Evolutionary conservation across 352 stramenopile species (phyloP).

Genomic region (Phytophthora citricola): DNA sequence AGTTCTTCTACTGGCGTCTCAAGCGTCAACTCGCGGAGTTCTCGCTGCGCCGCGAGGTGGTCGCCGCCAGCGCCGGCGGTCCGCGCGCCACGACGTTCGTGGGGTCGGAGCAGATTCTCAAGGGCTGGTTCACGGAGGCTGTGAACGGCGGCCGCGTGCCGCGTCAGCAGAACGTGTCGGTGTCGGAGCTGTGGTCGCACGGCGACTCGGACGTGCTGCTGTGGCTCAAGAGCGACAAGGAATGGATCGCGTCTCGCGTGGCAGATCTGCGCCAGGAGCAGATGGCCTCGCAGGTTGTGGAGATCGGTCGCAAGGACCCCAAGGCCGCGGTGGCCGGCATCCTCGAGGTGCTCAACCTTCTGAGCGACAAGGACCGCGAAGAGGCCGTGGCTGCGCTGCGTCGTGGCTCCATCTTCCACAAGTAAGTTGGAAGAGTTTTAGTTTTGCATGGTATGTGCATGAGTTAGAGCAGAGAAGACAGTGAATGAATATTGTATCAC

Average conservation of each 20-base stretch:
- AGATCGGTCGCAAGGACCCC: constrained; percentile 77
- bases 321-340: constrained; percentile 88
- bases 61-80: constrained; percentile 42
- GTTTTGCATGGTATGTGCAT: constrained; percentile 36
- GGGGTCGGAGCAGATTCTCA: constrained; percentile 64
- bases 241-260: constrained; percentile 76
- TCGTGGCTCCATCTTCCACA: constrained; percentile 89
- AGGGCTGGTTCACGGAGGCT: constrained; percentile 84
- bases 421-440: constrained; percentile 41
- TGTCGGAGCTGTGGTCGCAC: constrained; percentile 67
- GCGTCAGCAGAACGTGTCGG: constrained; percentile 65
- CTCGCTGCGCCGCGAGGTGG: constrained; percentile 76
- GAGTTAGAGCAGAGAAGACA: constrained; percentile 28
- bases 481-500: constrained; percentile 38
- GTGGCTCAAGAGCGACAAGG: constrained; percentile 82
- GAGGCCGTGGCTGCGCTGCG: constrained; percentile 80
- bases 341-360: constrained; percentile 82
- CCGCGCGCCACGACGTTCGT: constrained; percentile 54
- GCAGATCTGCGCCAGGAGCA: constrained; percentile 65
- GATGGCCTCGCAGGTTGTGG: constrained; percentile 78
- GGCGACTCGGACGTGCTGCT: constrained; percentile 84
- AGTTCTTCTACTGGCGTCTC: constrained; percentile 99
- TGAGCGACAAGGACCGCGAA: constrained; percentile 87
- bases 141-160: constrained; percentile 79
- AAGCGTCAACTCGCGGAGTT: constrained; percentile 98